phyloP scores from a whole-genome alignment of 139 green algal genomes.

The Chlamydomonas incerta region DNA sequence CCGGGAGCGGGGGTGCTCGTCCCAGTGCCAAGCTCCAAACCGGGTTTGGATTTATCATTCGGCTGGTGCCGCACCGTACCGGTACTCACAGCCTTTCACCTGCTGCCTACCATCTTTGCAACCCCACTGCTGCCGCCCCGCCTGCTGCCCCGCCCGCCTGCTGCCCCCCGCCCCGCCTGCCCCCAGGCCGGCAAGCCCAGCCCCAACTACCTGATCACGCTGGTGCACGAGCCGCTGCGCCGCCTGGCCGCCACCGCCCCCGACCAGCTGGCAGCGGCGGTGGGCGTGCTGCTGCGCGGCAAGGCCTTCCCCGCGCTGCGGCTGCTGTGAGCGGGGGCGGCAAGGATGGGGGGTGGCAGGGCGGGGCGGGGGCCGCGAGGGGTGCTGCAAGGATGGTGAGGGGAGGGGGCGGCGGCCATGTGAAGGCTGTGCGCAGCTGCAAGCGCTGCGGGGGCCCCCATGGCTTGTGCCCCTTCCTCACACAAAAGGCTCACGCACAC shows the following conservation, averaged over 20 bases:
- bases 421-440: too few species aligned
- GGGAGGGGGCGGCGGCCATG: too few species aligned
- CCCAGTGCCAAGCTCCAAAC: too few species aligned
- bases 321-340: neutral
- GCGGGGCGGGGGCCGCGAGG: too few species aligned
- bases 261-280: neutral
- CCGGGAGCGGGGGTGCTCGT: too few species aligned
- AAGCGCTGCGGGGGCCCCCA: too few species aligned
- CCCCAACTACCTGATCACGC: conserved; percentile 31
- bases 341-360: neutral
- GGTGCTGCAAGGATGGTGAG: too few species aligned
- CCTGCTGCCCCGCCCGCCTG: neutral
- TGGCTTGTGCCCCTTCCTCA: too few species aligned
- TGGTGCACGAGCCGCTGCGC: conserved; percentile 14
- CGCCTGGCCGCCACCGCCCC: neutral
- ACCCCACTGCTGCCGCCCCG: neutral
- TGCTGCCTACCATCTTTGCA: neutral
- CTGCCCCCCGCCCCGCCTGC: neutral
- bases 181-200: neutral
- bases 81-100: neutral
- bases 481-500: neutral
- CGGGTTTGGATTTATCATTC: too few species aligned
- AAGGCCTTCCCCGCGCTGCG: neutral
- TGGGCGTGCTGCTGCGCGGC: conserved; percentile 5
- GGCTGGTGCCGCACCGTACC: neutral